Percentiles rank a stretch among this genome's conserved stretches.
Conservation (phyloP, 2,329 filamentous ascomycete species). For the Alternaria gaisen region DNA sequence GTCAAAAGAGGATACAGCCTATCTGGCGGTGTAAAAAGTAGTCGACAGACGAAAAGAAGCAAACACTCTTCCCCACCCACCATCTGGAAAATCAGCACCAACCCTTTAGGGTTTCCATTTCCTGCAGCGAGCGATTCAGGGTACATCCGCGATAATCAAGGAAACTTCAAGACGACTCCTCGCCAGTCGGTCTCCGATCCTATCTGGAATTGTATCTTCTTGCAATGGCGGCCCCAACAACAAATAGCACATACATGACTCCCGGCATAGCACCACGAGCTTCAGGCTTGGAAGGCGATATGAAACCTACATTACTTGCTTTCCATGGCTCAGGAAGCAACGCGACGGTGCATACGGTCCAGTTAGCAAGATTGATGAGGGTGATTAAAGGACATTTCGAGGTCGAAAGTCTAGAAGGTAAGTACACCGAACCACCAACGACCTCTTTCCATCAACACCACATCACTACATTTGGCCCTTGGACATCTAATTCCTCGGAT, state of each 20-base stretch:
- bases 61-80: not conserved
- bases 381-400: constrained; percentile 37
- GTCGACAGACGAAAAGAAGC: not conserved
- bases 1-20: not conserved
- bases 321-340: constrained; percentile 51
- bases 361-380: constrained; percentile 42
- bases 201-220: not conserved
- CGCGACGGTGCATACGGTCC: constrained; percentile 43
- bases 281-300: not conserved
- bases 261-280: not conserved
- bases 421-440: not conserved
- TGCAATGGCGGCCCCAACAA: not conserved
- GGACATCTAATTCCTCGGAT: not conserved
- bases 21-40: not conserved
- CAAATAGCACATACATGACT: not conserved
- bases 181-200: not conserved
- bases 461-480: not conserved
- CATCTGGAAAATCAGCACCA: not conserved
- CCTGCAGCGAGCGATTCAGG: not conserved
- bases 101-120: not conserved
- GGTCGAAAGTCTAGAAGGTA: constrained; percentile 39
- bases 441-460: not conserved
- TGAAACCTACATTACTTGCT: constrained; percentile 45
- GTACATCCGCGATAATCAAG: not conserved
- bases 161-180: not conserved